Evolutionary conservation across 345 rosid genomes (phyloP), one percentile per base, ranked within the genome.

Genomic region (Populus nigra): DNA sequence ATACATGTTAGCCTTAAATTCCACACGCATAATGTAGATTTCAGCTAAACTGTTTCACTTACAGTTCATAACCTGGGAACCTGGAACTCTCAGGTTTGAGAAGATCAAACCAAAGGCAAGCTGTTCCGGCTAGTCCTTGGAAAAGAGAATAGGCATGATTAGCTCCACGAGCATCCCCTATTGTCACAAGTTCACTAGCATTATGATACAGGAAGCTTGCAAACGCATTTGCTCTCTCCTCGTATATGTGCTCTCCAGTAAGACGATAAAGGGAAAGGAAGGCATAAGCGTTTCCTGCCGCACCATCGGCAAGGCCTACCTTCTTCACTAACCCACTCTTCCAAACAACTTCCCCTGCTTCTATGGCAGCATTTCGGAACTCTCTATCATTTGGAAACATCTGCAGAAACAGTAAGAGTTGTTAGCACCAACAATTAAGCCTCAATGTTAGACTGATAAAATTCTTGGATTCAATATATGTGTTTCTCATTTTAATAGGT

Each of bases 321-420:
- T 92, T 91, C 81, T 93, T 93, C 79, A 87, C 88, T 71, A 91
- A 84, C 41, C 98, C 98, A 70, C 81, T 93, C 80, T 91, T 95
- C 98, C 98, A 95, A 43, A 95, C 98, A 3, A 95, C 98, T 78
- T 95, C 97, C 69, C 99, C 98, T 38, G 99, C 99, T 84, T 95
- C 99, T 80, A 91, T 89, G 0, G 99, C 97, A 2, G 89, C 97
- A 68, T 88, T 88, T 0, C 97, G 91, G 72, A 95, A 91, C 35
- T 95, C 96, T 63, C 91, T 85, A 22, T 91, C 98, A 1, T 76
- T 79, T 18, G 90, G 88, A 82, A 89, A 94, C 69, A 87, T 88
- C 93, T 89, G 78, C 12, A 29, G 12, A 23, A 74, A 69, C 69
- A 55, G 9, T 6, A 22, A 3, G 25, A 61, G 25, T 15, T 49